These are phyloP conservation scores for Colletotrichum lindemuthianum DNA, from an alignment of 2,329 filamentous ascomycete species.

Conservation along the genomic window DNA sequence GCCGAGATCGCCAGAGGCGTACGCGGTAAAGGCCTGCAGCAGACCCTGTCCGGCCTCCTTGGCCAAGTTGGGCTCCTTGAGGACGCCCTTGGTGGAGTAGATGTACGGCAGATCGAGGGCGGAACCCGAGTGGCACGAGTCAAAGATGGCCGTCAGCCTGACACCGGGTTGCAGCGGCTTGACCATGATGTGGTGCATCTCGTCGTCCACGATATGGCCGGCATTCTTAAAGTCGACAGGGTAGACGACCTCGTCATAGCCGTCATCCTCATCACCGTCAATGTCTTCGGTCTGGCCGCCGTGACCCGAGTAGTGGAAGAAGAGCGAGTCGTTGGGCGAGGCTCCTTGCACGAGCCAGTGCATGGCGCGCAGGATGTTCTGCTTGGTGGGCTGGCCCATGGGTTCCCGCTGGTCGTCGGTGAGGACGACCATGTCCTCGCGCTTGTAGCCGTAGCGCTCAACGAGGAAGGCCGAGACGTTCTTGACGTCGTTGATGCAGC, in stretches of 20 bases:
- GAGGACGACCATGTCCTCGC: conserved; percentile 82
- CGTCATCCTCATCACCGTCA: conserved; percentile 82
- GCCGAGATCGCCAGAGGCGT: conserved; percentile 84
- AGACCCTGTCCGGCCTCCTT: conserved; percentile 81
- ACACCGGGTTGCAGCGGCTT: conserved; percentile 82
- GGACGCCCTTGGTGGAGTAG: conserved; percentile 81
- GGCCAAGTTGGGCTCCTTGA: conserved; percentile 84
- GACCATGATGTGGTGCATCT: conserved; percentile 83
- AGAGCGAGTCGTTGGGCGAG: conserved; percentile 78
- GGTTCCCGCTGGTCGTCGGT: conserved; percentile 79
- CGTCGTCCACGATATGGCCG: conserved; percentile 82
- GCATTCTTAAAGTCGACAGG: conserved; percentile 76
- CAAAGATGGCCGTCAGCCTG: conserved; percentile 83
- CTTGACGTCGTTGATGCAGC: conserved; percentile 84
- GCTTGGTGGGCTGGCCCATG: conserved; percentile 77
- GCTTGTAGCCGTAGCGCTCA: conserved; percentile 74
- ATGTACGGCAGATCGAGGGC: conserved; percentile 82
- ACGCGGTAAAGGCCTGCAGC: conserved; percentile 78
- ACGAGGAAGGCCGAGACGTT: conserved; percentile 79
- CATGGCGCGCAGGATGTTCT: conserved; percentile 80
- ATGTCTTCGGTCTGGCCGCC: conserved; percentile 79
- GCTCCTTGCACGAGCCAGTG: conserved; percentile 79
- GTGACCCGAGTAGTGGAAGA: conserved; percentile 82
- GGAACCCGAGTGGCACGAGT: conserved; percentile 83
- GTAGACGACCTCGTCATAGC: conserved; percentile 82